Evolutionary conservation across 1,139 yeast genomes (phyloP).

Genomic region (Kurtzmaniella natalensis): DNA sequence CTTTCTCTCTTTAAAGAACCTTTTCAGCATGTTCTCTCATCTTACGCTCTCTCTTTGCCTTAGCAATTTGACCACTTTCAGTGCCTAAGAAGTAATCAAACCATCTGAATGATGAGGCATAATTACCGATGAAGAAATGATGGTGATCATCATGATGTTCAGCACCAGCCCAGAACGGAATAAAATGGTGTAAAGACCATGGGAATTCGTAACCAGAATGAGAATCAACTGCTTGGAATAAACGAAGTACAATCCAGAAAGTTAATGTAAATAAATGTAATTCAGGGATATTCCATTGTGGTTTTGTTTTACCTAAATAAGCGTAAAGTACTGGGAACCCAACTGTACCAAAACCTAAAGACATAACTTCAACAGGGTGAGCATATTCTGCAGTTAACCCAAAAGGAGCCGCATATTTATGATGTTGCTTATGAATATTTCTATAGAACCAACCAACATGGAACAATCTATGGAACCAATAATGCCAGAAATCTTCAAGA

Average conservation of each 20-base stretch:
- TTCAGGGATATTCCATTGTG: constrained; percentile 52
- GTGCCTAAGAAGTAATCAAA: constrained; percentile 85
- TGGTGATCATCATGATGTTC: constrained; percentile 97
- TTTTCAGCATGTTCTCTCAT: constrained; percentile 48
- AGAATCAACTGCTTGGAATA: constrained; percentile 92
- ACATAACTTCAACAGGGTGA: constrained; percentile 88
- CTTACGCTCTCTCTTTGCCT: constrained; percentile 54
- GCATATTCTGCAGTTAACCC: constrained; percentile 97
- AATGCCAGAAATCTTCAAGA: constrained; percentile 93
- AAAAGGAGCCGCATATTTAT: constrained; percentile 94
- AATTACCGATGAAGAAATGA: constrained; percentile 88
- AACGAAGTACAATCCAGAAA: constrained; percentile 81
- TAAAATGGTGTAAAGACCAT: constrained; percentile 84
- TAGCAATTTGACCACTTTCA: constrained; percentile 74
- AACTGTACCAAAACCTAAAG: constrained; percentile 89
- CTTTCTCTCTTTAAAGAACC: constrained; percentile 9
- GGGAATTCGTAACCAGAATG: constrained; percentile 98
- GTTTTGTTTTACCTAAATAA: constrained; percentile 23
- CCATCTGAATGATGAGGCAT: constrained; percentile 91
- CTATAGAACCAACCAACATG: constrained; percentile 85
- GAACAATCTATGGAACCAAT: constrained; percentile 85
- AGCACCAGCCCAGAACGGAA: constrained; percentile 98
- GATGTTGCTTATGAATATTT: constrained; percentile 93
- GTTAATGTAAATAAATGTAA: constrained; percentile 83
- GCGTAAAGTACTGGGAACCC: constrained; percentile 77